Base-by-base conservation (phyloP, 768 basidiomycete species). In the Astraeus odoratus region DNA sequence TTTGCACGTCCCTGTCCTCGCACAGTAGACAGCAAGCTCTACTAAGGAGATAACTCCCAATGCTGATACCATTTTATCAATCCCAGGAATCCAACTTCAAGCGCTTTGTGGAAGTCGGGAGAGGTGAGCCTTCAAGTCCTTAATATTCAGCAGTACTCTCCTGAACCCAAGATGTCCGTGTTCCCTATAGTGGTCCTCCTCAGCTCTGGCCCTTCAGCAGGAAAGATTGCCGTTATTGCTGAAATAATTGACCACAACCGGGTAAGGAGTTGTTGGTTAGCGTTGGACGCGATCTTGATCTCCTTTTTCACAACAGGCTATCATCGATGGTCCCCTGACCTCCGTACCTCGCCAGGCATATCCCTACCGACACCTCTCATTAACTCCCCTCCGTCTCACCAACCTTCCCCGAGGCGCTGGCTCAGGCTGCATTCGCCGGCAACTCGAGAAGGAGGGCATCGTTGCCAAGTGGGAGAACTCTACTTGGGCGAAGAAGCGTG, bases 241-340 rank as follows among this genome's bases (percentile, higher is more conserved):
- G 93, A 98, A 69, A 94, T 98, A 68, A 94, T 98, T 53, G 96
- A 98, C 80, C 95, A 98, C 78, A 95, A 93, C 76, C 82, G 94
- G 65, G 95, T 96, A 64, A 50, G 86, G 67, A 4, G 38, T 33
- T 10, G 13, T 16, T 18, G 41, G 27, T 41, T 15, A 25, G 35
- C 7, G 3, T 24, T 6, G 2, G 20, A n/a, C 31, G 16, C 19
- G 36, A 42, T 38, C 39, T 5, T 18, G 16, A 18, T 26, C 9
- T 9, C 27, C 19, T 8, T 38, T 24, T 16, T 42, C n/a, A n/a
- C n/a, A n/a, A 0, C 58, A 98, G 95, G 95, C 94, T 26, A 80
- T 99, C 63, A 81, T 98, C 60, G 95, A 98, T 69, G 94, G 94
- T 37, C 94, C 96, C 43, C 77, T 78, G 27, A 91, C 93, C 48